Percentiles rank a stretch among this genome's conserved stretches.
phyloP scores from a whole-genome alignment of 1,284 basidiomycete genomes.

The Puccinia polysora region DNA sequence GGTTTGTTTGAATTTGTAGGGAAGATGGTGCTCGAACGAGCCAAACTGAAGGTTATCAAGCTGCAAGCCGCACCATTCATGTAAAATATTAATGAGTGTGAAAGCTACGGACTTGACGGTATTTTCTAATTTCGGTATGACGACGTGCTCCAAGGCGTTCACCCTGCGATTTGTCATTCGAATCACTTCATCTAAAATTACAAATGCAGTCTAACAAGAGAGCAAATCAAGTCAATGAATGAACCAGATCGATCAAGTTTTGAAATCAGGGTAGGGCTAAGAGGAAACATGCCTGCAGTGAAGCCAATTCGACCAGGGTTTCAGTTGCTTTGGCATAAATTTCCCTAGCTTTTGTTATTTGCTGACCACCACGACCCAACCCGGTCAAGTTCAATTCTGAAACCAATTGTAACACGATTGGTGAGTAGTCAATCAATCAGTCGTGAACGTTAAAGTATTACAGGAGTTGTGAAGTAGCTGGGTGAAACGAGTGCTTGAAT shows the following conservation, averaged over 20 bases:
- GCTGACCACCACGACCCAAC: slow-evolving; percentile 92
- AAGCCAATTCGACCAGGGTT: slow-evolving; percentile 93
- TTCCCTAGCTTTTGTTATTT: slow-evolving; percentile 86
- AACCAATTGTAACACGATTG: neutral
- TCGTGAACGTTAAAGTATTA: neutral
- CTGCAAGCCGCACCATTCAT: no score
- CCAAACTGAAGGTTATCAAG: no score
- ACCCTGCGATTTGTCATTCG: slow-evolving; percentile 95
- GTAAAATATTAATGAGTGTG: neutral
- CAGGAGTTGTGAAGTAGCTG: neutral
- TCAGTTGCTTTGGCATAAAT: slow-evolving; percentile 96
- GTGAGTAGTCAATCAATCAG: slow-evolving; percentile 2
- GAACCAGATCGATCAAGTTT: neutral
- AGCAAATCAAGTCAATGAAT: neutral
- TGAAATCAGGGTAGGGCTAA: no score
- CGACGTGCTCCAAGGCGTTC: slow-evolving; percentile 96
- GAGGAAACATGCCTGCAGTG: slow-evolving; percentile 60
- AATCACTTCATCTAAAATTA: slow-evolving; percentile 97
- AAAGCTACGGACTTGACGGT: slow-evolving; percentile 65
- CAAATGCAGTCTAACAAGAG: slow-evolving; percentile 76
- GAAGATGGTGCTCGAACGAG: no score
- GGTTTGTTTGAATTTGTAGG: no score
- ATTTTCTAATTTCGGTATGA: slow-evolving; percentile 92
- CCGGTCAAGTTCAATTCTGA: slow-evolving; percentile 96
- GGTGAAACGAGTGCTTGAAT: neutral